phyloP scores from a whole-genome alignment of 2,329 filamentous ascomycete species.

The Akanthomyces lecanii region DNA sequence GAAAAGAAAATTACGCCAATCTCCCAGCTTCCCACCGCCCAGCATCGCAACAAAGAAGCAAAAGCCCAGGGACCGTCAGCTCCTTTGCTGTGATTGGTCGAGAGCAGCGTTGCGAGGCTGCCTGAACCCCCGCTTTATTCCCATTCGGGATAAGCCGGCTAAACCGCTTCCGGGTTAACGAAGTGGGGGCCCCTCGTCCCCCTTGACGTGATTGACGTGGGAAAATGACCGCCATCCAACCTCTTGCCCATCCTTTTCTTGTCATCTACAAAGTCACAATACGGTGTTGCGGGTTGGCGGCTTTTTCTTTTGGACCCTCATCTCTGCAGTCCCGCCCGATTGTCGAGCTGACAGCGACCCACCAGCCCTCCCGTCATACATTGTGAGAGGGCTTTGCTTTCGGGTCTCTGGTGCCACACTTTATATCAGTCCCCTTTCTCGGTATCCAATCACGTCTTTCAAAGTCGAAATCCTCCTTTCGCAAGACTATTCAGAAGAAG shows the following conservation, averaged over 20 bases:
- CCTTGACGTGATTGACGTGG: background rate
- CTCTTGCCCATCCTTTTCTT: background rate
- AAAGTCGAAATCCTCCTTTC: background rate
- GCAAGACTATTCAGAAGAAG: background rate
- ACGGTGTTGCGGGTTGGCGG: too few relatives aligned
- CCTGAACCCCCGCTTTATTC: slow-evolving; percentile 13
- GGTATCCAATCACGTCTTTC: too few relatives aligned
- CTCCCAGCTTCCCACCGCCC: too few relatives aligned
- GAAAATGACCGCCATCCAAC: background rate
- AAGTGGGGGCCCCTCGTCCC: background rate
- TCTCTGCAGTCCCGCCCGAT: background rate
- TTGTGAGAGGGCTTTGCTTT: too few relatives aligned
- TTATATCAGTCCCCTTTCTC: too few relatives aligned
- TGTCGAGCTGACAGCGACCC: too few relatives aligned
- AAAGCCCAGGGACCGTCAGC: background rate
- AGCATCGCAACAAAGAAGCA: too few relatives aligned
- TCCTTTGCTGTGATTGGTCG: background rate
- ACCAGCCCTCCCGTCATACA: too few relatives aligned
- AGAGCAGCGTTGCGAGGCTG: background rate
- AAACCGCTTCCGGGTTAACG: background rate
- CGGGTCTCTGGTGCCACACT: too few relatives aligned
- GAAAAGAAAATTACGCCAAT: too few relatives aligned
- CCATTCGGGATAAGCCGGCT: background rate
- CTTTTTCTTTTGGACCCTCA: too few relatives aligned
- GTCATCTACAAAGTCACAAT: background rate